phyloP scores from a whole-genome alignment of 78 protist genomes.

The Dictyostelium firmibasis region DNA sequence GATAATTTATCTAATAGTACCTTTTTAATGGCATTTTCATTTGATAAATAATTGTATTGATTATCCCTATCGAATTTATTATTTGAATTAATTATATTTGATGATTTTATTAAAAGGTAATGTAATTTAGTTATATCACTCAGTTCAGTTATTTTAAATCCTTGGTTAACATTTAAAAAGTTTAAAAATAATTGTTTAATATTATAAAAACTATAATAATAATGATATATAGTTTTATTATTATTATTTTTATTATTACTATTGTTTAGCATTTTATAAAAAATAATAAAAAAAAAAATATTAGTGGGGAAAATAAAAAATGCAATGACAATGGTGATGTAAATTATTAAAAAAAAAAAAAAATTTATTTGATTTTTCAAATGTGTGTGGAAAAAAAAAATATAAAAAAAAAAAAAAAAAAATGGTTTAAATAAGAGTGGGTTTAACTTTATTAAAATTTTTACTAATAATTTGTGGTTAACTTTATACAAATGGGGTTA shows the following conservation, averaged over 20 bases:
- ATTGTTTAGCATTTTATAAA: no score
- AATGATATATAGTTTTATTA: not conserved
- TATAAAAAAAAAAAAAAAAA: no score
- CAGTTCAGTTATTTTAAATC: not conserved
- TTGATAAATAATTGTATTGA: not conserved
- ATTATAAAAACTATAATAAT: not conserved
- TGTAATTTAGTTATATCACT: not conserved
- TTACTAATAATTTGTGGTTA: no score
- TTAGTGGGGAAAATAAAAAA: no score
- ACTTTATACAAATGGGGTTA: not conserved
- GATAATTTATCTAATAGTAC: not conserved
- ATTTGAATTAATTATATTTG: not conserved
- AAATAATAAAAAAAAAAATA: not conserved
- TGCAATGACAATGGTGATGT: no score
- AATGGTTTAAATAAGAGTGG: not conserved
- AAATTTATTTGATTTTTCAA: no score
- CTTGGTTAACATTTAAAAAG: not conserved
- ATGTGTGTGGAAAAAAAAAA: no score
- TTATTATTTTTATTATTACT: no score
- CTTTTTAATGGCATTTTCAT: not conserved
- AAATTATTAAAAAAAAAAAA: no score
- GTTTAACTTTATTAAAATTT: not conserved
- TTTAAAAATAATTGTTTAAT: not conserved
- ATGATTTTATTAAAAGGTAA: not conserved
- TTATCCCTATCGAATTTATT: not conserved